Base-by-base conservation (phyloP, 129 eudicot genomes). In the Lactuca sativa region DNA sequence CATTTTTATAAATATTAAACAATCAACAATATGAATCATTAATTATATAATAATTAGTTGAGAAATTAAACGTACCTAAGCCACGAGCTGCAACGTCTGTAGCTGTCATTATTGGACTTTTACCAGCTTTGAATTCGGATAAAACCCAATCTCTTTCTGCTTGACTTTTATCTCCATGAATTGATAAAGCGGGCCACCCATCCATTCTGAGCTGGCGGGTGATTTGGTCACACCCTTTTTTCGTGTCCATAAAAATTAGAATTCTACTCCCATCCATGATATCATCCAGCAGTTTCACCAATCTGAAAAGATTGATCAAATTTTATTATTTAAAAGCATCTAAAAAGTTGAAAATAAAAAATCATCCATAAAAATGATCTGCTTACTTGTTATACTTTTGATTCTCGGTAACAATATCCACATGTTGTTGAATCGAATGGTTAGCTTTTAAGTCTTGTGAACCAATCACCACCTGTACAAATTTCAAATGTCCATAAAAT, bases 61-160 rank as follows among this genome's bases (percentile, higher is more conserved):
- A 43, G 11, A 9, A 43, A 43, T 43, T 48, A 66, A 10, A 78
- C 82, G 9, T 84, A 95, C 99, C 99, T 82, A 90, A 78, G 52
- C 99, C 99, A 48, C 97, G 96, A 36, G 96, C 99, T 55, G 97
- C 99, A 78, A 95, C 99, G 62, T 95, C 97, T 13, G 99, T 95
- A 32, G 97, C 99, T 4, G 96, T 90, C 96, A 95, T 90, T 62
- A 90, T 90, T 14, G 97, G 99, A 67, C 96, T 87, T 82, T 90
- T 95, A 70, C 99, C 97, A 41, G 96, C 82, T 78, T 83, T 85
- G 61, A 90, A 95, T 76, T 95, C 97, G 2, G 97, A 90, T 11
- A 95, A 83, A 62, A 95, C 99, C 99, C 99, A 95, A 81, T 95
- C 99, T 68, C 99, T 85, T 80, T 95, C 99, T 21, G 95, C 96